Conservation (phyloP, 2,329 filamentous ascomycete species). For the Dothistroma pini region DNA sequence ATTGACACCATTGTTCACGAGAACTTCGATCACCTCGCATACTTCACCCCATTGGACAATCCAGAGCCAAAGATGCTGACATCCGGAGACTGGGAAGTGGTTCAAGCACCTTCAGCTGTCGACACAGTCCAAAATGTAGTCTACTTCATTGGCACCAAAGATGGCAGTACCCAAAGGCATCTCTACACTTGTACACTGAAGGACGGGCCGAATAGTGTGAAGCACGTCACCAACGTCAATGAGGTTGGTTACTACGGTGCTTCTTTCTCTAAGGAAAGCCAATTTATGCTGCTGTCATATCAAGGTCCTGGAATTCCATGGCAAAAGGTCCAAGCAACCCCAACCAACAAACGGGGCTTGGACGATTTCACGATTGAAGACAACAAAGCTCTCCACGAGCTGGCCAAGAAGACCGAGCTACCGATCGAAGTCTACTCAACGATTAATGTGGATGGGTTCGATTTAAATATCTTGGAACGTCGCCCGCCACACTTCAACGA, state of each 20-base stretch:
- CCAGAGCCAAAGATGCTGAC: constrained; percentile 81
- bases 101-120: constrained; percentile 75
- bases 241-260: constrained; percentile 74
- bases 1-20: constrained; percentile 86
- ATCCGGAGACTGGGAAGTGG: constrained; percentile 87
- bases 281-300: constrained; percentile 82
- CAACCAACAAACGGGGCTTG: constrained; percentile 51
- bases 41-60: constrained; percentile 85
- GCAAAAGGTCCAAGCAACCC: constrained; percentile 86
- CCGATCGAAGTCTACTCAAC: constrained; percentile 80
- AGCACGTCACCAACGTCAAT: constrained; percentile 68
- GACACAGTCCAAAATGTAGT: constrained; percentile 82
- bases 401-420: constrained; percentile 72
- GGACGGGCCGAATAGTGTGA: constrained; percentile 59
- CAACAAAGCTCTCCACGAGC: constrained; percentile 66
- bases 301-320: constrained; percentile 80
- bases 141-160: constrained; percentile 85
- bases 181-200: constrained; percentile 86
- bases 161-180: constrained; percentile 84
- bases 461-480: constrained; percentile 72
- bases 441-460: constrained; percentile 75
- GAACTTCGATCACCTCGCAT: constrained; percentile 85
- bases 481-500: constrained; percentile 84
- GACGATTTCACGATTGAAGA: constrained; percentile 64
- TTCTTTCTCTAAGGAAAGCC: constrained; percentile 78